A percentile compares a stretch with the other conserved stretches of the same genome.
Evolutionary conservation across 768 basidiomycete genomes (phyloP).

Genomic region (Trametes cinnabarina): DNA sequence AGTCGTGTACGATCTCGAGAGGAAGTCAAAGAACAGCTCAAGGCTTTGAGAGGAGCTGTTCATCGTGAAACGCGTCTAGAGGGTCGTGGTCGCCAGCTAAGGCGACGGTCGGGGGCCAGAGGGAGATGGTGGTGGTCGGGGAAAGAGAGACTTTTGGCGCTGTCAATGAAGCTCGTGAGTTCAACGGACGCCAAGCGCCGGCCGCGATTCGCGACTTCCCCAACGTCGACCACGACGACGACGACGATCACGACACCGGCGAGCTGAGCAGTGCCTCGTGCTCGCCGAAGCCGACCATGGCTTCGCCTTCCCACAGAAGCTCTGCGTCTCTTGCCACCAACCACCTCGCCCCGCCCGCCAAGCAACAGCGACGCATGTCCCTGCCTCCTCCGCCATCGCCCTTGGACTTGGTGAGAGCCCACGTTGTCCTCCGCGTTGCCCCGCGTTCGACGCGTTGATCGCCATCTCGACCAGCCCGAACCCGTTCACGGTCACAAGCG

Average conservation of each 20-base stretch:
- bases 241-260: constrained; percentile 32
- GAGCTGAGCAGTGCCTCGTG: constrained; percentile 22
- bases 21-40: constrained; percentile 59
- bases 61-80: constrained; percentile 29
- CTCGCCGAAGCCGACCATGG: constrained; percentile 27
- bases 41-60: constrained; percentile 36
- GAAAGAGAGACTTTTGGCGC: constrained; percentile 13
- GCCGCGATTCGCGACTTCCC: constrained; percentile 10
- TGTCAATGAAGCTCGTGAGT: not conserved
- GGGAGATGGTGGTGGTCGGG: constrained; percentile 8
- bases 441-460: constrained; percentile 13
- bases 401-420: constrained; percentile 38
- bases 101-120: not conserved
- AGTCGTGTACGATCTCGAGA: constrained; percentile 59
- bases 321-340: constrained; percentile 25
- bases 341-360: constrained; percentile 29
- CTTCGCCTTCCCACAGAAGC: constrained; percentile 29
- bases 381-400: constrained; percentile 39
- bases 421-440: not conserved
- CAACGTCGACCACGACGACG: constrained; percentile 25
- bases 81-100: constrained; percentile 1
- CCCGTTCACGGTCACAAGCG: constrained; percentile 46
- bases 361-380: constrained; percentile 36
- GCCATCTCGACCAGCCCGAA: constrained; percentile 36
- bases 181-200: constrained; percentile 10